Percentiles rank a stretch among this genome's conserved stretches.
Conservation (phyloP, 2,329 filamentous ascomycete genomes). For the Trichoderma aggressivum region DNA sequence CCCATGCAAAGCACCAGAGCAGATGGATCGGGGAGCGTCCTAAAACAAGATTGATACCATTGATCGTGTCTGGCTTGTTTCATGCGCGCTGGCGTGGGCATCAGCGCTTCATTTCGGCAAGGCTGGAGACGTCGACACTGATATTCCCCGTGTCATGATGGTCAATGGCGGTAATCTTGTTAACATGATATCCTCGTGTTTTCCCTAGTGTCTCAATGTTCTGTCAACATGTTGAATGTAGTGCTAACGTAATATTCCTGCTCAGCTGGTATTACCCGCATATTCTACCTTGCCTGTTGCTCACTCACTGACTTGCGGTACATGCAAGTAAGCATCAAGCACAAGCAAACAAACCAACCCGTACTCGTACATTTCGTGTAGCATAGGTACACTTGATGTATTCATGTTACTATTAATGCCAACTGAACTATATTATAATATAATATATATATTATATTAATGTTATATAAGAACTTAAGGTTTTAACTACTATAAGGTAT, state of each 20-base stretch:
- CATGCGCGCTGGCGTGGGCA: too few relatives aligned
- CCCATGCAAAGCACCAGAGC: background rate
- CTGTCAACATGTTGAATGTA: background rate
- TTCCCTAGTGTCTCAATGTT: background rate
- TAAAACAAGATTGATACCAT: background rate
- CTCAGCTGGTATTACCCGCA: background rate
- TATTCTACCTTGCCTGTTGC: background rate
- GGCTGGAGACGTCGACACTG: slow-evolving; percentile 1
- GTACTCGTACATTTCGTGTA: background rate
- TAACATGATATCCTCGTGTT: too few relatives aligned
- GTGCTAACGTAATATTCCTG: background rate
- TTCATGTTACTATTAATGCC: too few relatives aligned
- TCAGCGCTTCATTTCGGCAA: background rate
- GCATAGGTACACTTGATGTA: background rate
- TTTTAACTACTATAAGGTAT: too few relatives aligned
- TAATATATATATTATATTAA: too few relatives aligned
- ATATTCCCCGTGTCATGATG: background rate
- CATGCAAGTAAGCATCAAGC: background rate
- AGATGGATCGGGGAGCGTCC: slow-evolving; percentile 1
- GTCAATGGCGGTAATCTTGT: too few relatives aligned
- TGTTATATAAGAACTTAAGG: too few relatives aligned
- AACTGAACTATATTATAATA: too few relatives aligned
- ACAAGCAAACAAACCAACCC: background rate
- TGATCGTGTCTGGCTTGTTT: background rate
- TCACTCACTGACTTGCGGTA: background rate